Base-by-base conservation (phyloP, 352 stramenopile genomes). In the Pythium apleroticum region DNA sequence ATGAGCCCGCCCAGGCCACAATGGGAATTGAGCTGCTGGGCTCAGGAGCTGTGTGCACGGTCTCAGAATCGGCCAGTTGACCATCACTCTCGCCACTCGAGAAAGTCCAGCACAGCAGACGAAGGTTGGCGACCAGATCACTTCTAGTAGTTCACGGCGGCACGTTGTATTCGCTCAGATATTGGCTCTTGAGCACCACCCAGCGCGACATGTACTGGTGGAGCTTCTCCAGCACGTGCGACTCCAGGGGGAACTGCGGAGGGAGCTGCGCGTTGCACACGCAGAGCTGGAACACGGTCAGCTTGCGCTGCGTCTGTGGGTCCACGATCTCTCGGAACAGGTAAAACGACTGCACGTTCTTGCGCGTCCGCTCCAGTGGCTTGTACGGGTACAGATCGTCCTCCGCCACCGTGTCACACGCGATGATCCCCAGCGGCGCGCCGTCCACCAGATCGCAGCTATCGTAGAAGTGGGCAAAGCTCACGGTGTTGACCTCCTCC, bases 361-460 rank as follows among this genome's bases (percentile, higher is more conserved):
- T 70, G 45, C 41, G 52, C 1, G 63, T 70, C 35, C 71, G 74
- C 43, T 78, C 55, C 3, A 39, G 25, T 25, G 71, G 64, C 14
- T 54, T 22, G 56, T 88, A 88, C 48, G 76, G 78, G 43, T 85
- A 74, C 45, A 88, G 43, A 24, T 77, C 74, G 65, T 88, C 76
- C 15, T 75, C 65, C 30, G 84, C 76, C 19, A 88, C 77, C 4
- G 49, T 69, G 53, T 84, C 71, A 7, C 71, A 57, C 12, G 71
- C 60, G 8, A 81, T 58, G 27, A 85, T 60, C 3, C 64, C 78
- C 35, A 72, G 46, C 22, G 76, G 68, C 15, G 69, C 63, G 31
- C 60, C 60, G 3, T 59, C 59, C 14, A 60, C 33, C 9, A 63
- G 24, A 24, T 57, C 41, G 52, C 37, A 33, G 35, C 75, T 27